Evolutionary conservation across 2,329 filamentous ascomycete species (phyloP), one percentile per base, ranked within the genome.

Genomic region (Delphinella strobiligena): DNA sequence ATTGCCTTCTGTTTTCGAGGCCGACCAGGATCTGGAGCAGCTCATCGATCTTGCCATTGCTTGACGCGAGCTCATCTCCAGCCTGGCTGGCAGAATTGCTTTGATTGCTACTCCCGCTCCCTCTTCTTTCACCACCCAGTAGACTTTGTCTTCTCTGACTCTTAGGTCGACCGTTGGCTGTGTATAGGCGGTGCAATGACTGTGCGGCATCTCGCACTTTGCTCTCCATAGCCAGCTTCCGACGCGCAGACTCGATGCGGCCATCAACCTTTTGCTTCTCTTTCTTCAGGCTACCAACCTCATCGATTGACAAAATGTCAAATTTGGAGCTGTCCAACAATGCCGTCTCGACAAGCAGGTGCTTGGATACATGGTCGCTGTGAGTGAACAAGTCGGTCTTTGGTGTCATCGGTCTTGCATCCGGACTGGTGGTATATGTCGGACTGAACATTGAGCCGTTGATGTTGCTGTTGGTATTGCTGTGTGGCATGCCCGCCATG

Each of bases 201-300:
- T 81, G 75, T 9, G 91, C 86, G 1, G 91, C 91, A 69, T 96
- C 89, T 51, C 87, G 82, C 52, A 95, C 86, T 65, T 96, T 98
- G 40, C 79, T 82, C 60, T 98, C 91, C 34, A 96, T 78, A 22
- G 80, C 78, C 29, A 98, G 71, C 61, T 89, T 94, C 44, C 85
- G 75, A 49, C 80, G 78, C 15, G 85, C 79, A 29, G 84, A 80
- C 46, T 89, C 83, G 49, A 94, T 79, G n/a, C 85, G 80, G 54
- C 79, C 75, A 18, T 73, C 70, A 36, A 96, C 62, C 27, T 76
- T 68, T 43, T 77, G 74, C 46, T 80, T 75, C 65, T 94, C 85
- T 59, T 87, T 93, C 69, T 96, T 98, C 52, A 96, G 64, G 34
- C 76, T 73, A 49, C 96, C 91, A 19, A 95, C 81, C 61, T 96